Evolutionary conservation across 192 early-diverging fungal genomes (phyloP).

Genomic region (Gorgonomyces haynaldii): DNA sequence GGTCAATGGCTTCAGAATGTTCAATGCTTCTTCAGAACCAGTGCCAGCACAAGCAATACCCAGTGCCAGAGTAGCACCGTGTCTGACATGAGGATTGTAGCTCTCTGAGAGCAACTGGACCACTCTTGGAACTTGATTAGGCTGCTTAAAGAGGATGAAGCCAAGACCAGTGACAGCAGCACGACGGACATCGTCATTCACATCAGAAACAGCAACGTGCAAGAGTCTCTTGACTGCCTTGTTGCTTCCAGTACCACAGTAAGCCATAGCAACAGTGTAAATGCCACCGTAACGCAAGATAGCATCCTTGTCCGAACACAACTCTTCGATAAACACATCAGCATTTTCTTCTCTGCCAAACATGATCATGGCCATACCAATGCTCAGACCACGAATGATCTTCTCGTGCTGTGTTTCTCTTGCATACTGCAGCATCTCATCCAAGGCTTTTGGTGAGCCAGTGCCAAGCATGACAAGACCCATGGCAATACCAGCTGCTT

Average conservation of each 20-base stretch:
- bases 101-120: constrained; percentile 95
- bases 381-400: constrained; percentile 91
- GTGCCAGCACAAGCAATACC: constrained; percentile 97
- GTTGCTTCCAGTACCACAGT: constrained; percentile 96
- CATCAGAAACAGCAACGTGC: constrained; percentile 95
- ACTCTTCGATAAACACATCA: constrained; percentile 75
- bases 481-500: constrained; percentile 93
- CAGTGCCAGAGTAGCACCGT: constrained; percentile 89
- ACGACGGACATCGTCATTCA: constrained; percentile 98
- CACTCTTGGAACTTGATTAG: constrained; percentile 93
- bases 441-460: constrained; percentile 62
- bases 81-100: constrained; percentile 97
- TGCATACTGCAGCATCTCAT: constrained; percentile 95
- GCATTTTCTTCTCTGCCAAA: constrained; percentile 94
- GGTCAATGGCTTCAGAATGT: constrained; percentile 90
- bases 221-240: constrained; percentile 86
- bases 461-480: constrained; percentile 97
- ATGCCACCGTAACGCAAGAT: constrained; percentile 94
- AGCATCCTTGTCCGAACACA: constrained; percentile 86
- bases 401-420: constrained; percentile 99
- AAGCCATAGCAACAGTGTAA: constrained; percentile 95
- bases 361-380: constrained; percentile 93
- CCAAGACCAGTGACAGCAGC: constrained; percentile 95
- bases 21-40: constrained; percentile 80
- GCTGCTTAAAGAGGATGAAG: constrained; percentile 85